Percentiles rank a stretch among this genome's conserved stretches.
Evolutionary conservation across 331 rosid genomes (phyloP).

Genomic region (Pyrus hybrid): DNA sequence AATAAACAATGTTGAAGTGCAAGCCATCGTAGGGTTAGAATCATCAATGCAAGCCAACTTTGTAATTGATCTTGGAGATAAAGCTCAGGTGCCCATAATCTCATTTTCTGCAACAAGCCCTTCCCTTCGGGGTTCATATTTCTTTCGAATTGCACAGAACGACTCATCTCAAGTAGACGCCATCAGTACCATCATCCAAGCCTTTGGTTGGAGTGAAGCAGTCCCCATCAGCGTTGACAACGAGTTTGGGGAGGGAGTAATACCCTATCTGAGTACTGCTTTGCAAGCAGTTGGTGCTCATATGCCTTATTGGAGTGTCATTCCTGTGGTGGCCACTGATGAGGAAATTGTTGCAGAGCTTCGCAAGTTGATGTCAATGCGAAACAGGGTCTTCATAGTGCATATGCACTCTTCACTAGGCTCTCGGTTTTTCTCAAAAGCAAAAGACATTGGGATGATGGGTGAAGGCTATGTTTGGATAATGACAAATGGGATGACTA

Average conservation of each 20-base stretch:
- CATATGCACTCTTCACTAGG: not conserved
- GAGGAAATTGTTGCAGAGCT: not conserved
- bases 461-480: conserved; percentile 1
- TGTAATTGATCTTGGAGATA: not conserved
- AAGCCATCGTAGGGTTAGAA: too few relatives aligned
- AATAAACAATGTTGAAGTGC: too few relatives aligned
- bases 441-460: conserved; percentile 2
- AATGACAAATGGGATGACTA: not conserved
- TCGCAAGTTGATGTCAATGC: not conserved
- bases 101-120: conserved; percentile 11
- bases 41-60: not conserved
- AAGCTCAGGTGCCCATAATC: conserved; percentile 1
- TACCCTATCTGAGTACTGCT: conserved; percentile 4
- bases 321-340: not conserved
- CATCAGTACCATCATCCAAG: not conserved
- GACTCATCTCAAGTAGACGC: not conserved
- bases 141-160: not conserved
- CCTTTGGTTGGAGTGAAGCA: conserved; percentile 2
- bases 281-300: not conserved
- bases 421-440: not conserved
- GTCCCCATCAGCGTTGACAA: not conserved
- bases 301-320: not conserved
- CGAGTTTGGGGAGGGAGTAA: not conserved
- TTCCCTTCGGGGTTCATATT: not conserved
- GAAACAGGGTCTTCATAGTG: not conserved